Evolutionary conservation across 179 eudicot genomes (phyloP), one percentile per base, ranked within the genome.

Genomic region (Corrigiola litoralis): DNA sequence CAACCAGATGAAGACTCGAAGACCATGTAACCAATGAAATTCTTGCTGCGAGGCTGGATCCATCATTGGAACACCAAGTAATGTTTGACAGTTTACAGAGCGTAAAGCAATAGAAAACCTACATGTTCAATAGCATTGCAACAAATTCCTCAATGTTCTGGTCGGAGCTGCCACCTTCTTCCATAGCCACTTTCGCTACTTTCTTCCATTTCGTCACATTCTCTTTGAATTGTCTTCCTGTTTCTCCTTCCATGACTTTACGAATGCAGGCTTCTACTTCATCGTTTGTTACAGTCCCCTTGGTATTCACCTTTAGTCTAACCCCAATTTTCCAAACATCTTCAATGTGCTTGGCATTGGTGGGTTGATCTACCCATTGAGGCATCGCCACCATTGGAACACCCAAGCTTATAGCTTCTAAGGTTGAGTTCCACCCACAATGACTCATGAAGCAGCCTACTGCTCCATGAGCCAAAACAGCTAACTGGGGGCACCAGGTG

Each of bases 401-500:
- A 0, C 72, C 66, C 11, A 68, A 58, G 13, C 72, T 58, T 1
- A 68, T 38, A 11, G 65, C 72, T 27, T 68, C 72, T 1, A 68
- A 14, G 0, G 66, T 68, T 29, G 72, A 68, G 58, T 68, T 68
- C 72, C 72, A 68, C 18, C 88, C 88, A 40, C 84, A 77, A 33
- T 81, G 89, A 31, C 84, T 72, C 53, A 84, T 31, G 41, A 84
- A 85, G 55, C 90, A 78, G 5, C 90, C 85, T 1, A 76, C 55
- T 0, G 85, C 74, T 21, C 18, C 23, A 16, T 70, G 74, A 5
- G 63, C 77, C 27, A 73, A 46, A 3, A 88, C 95, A 20, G 74
- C 77, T n/a, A 83, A 65, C 25, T 85, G 95, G 11, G 84, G 79
- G 23, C 84, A 74, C 91, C 95, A 88, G n/a, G 58, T 76, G 49